phyloP scores from a whole-genome alignment of 1,284 basidiomycete species.

The Mycena citricolor region DNA sequence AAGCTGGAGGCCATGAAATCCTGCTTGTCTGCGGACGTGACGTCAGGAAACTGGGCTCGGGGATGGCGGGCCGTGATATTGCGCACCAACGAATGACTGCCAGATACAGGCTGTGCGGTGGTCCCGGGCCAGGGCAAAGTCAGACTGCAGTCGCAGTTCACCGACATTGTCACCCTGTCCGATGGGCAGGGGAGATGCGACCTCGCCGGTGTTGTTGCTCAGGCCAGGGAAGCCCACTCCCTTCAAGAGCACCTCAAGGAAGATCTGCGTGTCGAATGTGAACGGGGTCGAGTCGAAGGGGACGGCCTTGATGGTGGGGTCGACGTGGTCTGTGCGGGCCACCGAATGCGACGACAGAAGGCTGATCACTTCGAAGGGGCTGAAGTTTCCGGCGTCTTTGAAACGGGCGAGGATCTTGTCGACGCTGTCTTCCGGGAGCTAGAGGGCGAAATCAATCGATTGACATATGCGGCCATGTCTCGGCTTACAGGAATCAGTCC shows the following conservation, averaged over 20 bases:
- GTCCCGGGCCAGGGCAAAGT: constrained; percentile 27
- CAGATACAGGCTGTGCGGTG: constrained; percentile 29
- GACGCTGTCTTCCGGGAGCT: constrained; percentile 18
- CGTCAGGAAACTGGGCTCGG: neutral
- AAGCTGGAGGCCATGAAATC: constrained; percentile 28
- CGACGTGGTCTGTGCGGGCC: constrained; percentile 14
- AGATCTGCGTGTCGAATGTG: constrained; percentile 42
- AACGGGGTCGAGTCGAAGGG: constrained; percentile 36
- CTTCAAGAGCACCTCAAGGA: constrained; percentile 38
- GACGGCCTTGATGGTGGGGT: constrained; percentile 4
- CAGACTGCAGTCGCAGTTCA: constrained; percentile 29
- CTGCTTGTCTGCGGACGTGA: constrained; percentile 25
- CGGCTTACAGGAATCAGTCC: constrained; percentile 19
- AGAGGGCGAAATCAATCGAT: constrained; percentile 18
- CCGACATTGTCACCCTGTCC: constrained; percentile 24
- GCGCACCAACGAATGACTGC: constrained; percentile 26
- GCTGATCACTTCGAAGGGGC: constrained; percentile 18
- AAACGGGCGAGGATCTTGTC: constrained; percentile 12
- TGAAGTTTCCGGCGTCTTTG: constrained; percentile 17
- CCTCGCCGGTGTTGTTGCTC: neutral
- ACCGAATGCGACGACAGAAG: constrained; percentile 16
- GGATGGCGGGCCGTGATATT: neutral
- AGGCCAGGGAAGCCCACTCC: constrained; percentile 33
- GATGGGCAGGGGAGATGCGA: constrained; percentile 14
- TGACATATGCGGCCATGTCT: neutral